Conservation (phyloP, 140 eudicot genomes). For the Ambrosia hybrid region DNA sequence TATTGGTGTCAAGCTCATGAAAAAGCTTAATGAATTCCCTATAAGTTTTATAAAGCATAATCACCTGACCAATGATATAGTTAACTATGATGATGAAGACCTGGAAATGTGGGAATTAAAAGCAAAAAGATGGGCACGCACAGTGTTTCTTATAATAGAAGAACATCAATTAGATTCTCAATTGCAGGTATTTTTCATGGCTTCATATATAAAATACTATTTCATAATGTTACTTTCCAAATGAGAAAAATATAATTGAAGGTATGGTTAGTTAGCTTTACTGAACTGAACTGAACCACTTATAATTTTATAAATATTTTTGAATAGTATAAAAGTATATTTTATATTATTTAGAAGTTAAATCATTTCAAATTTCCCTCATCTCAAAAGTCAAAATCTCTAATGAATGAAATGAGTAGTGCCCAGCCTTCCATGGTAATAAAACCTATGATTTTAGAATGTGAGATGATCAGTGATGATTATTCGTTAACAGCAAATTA, state of each 20-base stretch:
- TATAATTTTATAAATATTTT: neutral
- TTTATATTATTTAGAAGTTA: neutral
- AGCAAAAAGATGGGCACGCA: conserved; percentile 84
- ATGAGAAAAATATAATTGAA: conserved; percentile 2
- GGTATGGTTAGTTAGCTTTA: neutral
- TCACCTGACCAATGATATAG: conserved; percentile 28
- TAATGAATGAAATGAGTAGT: neutral
- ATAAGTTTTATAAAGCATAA: conserved; percentile 38
- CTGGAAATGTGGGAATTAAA: conserved; percentile 69
- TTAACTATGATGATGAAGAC: conserved; percentile 79
- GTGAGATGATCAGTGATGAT: neutral
- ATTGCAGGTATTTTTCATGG: conserved; percentile 46
- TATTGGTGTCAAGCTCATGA: conserved; percentile 40
- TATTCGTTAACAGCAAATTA: conserved; percentile 1
- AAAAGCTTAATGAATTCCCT: conserved; percentile 55
- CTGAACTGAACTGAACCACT: neutral
- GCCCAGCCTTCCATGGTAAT: neutral
- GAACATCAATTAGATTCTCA: conserved; percentile 54
- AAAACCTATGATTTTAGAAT: neutral
- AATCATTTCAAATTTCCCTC: neutral
- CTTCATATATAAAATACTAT: conserved; percentile 4
- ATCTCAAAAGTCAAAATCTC: neutral
- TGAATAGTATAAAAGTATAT: neutral
- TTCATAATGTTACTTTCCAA: neutral
- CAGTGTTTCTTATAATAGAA: conserved; percentile 59